These are phyloP conservation scores for Daldinia decipiens DNA, from an alignment of 495 filamentous ascomycete genomes.

Conservation along the genomic window DNA sequence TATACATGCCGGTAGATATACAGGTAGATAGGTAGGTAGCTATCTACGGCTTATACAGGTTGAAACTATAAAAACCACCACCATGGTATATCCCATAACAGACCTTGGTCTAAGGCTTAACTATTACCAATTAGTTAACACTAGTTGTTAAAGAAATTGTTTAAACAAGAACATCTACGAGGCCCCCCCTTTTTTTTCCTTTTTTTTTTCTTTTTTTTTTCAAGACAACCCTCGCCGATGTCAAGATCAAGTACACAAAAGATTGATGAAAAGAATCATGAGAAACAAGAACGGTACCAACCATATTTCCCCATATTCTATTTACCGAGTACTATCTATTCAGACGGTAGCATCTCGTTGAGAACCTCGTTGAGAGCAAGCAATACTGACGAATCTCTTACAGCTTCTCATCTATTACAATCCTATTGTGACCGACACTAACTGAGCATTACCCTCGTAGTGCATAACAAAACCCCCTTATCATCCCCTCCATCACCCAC, in stretches of 20 bases:
- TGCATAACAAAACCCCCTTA: slow-evolving; percentile 9
- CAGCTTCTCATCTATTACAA: slow-evolving; percentile 10
- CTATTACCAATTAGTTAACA: too few relatives aligned
- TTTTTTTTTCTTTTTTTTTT: too few relatives aligned
- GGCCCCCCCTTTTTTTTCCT: too few relatives aligned
- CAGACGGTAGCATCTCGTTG: not conserved
- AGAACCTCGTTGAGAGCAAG: not conserved
- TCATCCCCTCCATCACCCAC: not conserved
- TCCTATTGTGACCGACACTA: slow-evolving; percentile 10
- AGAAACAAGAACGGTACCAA: not conserved
- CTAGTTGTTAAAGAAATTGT: too few relatives aligned
- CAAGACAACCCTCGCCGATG: not conserved
- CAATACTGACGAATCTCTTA: not conserved
- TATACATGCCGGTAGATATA: not conserved
- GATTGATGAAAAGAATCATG: not conserved
- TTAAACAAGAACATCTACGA: too few relatives aligned
- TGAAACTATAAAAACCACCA: too few relatives aligned
- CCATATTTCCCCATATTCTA: not conserved
- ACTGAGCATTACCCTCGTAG: slow-evolving; percentile 21
- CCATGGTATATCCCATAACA: too few relatives aligned
- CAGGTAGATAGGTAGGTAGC: too few relatives aligned
- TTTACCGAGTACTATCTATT: not conserved
- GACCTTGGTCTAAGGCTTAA: too few relatives aligned
- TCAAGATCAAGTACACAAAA: not conserved
- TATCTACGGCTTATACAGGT: not conserved